Evolutionary conservation across 2,329 filamentous ascomycete genomes (phyloP).

Genomic region (Neocucurbitaria cava): DNA sequence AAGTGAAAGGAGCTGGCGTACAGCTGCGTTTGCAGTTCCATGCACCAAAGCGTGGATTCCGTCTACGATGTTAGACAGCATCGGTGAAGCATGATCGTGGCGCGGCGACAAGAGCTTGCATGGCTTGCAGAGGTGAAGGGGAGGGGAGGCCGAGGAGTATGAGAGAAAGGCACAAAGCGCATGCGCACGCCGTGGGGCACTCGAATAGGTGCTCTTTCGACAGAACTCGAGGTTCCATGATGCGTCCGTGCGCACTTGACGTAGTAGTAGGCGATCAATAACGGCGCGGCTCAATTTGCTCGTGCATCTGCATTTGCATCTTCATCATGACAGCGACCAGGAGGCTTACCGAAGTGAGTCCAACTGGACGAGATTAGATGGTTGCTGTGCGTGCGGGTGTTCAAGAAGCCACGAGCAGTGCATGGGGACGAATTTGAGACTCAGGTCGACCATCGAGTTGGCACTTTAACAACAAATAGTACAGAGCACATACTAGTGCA

Average conservation of each 20-base stretch:
- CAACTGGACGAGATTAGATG: neutral
- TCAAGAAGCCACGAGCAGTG: neutral
- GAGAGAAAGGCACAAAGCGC: conserved; percentile 8
- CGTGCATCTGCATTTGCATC: neutral
- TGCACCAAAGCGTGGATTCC: conserved; percentile 8
- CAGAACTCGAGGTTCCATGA: conserved; percentile 8
- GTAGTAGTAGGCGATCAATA: neutral
- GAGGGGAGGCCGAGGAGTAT: neutral
- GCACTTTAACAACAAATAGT: neutral
- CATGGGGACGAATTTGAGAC: neutral
- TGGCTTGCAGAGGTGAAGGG: conserved; percentile 1
- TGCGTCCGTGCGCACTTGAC: conserved; percentile 16
- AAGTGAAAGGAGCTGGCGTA: conserved; percentile 12
- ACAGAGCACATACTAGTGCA: neutral
- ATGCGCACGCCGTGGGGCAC: conserved; percentile 20
- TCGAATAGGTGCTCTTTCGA: conserved; percentile 20
- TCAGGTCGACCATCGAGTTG: neutral
- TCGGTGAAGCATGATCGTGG: conserved; percentile 14
- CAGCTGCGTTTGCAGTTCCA: conserved; percentile 6
- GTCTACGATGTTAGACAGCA: conserved; percentile 9
- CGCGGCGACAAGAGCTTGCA: conserved; percentile 4
- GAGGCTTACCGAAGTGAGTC: neutral
- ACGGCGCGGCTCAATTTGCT: neutral
- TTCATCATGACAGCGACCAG: neutral
- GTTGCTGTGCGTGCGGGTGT: neutral